phyloP scores from a whole-genome alignment of 2,329 filamentous ascomycete genomes.

The Neospermospora avenae region DNA sequence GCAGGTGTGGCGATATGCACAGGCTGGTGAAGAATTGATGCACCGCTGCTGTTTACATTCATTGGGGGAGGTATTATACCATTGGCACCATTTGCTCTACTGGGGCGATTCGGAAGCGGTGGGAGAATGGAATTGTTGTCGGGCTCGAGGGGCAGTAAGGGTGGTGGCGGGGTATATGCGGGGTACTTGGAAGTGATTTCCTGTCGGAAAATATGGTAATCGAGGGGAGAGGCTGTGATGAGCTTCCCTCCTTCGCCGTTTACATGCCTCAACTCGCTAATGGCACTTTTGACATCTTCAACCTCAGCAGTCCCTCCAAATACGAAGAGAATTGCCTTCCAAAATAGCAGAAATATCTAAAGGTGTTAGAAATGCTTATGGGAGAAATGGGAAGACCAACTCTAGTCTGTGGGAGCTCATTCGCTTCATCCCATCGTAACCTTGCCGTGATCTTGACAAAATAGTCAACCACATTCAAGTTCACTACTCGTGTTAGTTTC shows the following conservation, averaged over 20 bases:
- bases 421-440: slow-evolving; percentile 70
- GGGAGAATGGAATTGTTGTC: slow-evolving; percentile 91
- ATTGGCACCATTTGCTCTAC: slow-evolving; percentile 55
- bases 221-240: slow-evolving; percentile 89
- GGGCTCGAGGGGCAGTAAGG: slow-evolving; percentile 78
- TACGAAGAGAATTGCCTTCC: slow-evolving; percentile 84
- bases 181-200: slow-evolving; percentile 98
- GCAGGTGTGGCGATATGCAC: slow-evolving; percentile 98
- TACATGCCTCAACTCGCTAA: slow-evolving; percentile 50
- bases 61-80: slow-evolving; percentile 57
- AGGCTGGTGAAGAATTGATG: slow-evolving; percentile 89
- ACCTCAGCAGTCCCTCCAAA: slow-evolving; percentile 79
- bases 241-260: slow-evolving; percentile 56
- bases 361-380: slow-evolving; percentile 23
- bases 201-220: slow-evolving; percentile 94
- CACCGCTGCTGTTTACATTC: slow-evolving; percentile 53
- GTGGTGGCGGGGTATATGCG: slow-evolving; percentile 85
- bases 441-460: slow-evolving; percentile 67
- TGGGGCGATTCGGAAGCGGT: slow-evolving; percentile 72
- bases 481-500: slow-evolving; percentile 36
- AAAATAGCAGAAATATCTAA: slow-evolving; percentile 76
- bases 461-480: slow-evolving; percentile 64
- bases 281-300: slow-evolving; percentile 67
- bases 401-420: slow-evolving; percentile 59
- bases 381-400: slow-evolving; percentile 40